phyloP scores from a whole-genome alignment of 305 asterid genomes.

The Fraxinus xanthoxyloides region DNA sequence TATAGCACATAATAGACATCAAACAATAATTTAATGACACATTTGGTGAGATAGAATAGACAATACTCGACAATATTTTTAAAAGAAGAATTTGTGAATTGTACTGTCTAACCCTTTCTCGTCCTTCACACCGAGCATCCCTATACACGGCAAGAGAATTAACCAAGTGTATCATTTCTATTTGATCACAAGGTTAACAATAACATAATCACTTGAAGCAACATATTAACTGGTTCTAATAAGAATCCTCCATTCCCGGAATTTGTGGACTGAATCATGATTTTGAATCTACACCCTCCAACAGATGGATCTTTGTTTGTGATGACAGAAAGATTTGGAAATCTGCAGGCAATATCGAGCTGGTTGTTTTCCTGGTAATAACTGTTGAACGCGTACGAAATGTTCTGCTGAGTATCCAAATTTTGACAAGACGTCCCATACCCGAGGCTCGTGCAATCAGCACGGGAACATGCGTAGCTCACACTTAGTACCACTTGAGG shows the following conservation, averaged over 20 bases:
- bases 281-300: conserved; percentile 58
- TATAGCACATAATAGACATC: background rate
- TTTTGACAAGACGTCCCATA: conserved; percentile 61
- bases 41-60: background rate
- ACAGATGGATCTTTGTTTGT: conserved; percentile 64
- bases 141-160: background rate
- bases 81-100: background rate
- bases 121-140: background rate
- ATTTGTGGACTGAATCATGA: conserved; percentile 57
- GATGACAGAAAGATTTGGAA: conserved; percentile 64
- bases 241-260: conserved; percentile 27
- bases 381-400: conserved; percentile 78
- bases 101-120: background rate
- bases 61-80: background rate
- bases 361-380: conserved; percentile 72
- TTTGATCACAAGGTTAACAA: conserved; percentile 26
- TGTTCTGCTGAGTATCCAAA: conserved; percentile 51
- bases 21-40: background rate
- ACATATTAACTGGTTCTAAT: conserved; percentile 22
- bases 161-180: background rate
- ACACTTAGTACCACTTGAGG: conserved; percentile 63
- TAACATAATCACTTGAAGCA: conserved; percentile 36
- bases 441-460: conserved; percentile 85
- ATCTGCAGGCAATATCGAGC: conserved; percentile 64
- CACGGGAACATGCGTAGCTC: conserved; percentile 67